These are phyloP conservation scores for Dipteronia dyeriana DNA, from an alignment of 345 rosid species.

Conservation along the genomic window DNA sequence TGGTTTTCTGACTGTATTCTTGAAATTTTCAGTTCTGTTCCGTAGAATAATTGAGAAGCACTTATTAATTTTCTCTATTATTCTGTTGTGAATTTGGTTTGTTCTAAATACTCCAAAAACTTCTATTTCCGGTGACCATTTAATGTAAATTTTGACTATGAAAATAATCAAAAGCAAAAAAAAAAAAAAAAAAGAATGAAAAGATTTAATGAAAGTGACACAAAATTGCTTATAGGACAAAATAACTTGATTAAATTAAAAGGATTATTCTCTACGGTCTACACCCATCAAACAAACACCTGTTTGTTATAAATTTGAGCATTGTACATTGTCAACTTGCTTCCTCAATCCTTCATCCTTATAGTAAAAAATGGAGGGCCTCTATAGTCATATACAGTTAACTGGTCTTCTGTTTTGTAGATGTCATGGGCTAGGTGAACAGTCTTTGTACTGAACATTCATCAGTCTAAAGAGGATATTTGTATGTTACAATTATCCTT, in stretches of 20 bases:
- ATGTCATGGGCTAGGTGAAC: background rate
- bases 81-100: background rate
- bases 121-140: background rate
- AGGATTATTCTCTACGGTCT: background rate
- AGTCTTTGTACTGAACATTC: background rate
- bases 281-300: background rate
- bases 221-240: background rate
- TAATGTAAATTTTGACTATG: too few species aligned
- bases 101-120: background rate
- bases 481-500: background rate
- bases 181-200: too few species aligned
- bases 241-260: background rate
- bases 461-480: background rate
- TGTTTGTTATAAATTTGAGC: background rate
- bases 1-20: slow-evolving; percentile 4
- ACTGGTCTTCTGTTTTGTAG: background rate
- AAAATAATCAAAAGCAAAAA: too few species aligned
- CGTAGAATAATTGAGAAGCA: background rate
- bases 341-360: background rate
- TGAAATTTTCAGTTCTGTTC: background rate
- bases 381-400: background rate
- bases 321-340: background rate
- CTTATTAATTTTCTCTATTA: background rate
- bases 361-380: background rate
- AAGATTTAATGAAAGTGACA: background rate